Evolutionary conservation across 495 filamentous ascomycete genomes (phyloP), one percentile per base, ranked within the genome.

Genomic region (Neurospora discreta): DNA sequence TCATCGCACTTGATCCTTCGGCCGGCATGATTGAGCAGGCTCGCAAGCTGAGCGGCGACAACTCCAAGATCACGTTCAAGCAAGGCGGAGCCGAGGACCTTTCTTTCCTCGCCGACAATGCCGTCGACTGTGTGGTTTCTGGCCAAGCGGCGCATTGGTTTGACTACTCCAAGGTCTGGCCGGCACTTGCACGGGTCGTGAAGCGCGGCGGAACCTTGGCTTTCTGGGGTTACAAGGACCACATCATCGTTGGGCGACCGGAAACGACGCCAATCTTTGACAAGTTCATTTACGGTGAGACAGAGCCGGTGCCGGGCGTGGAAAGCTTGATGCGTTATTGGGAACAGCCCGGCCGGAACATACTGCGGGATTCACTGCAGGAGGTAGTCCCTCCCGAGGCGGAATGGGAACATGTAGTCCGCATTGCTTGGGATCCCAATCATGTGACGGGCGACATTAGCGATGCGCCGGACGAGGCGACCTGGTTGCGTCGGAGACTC

Each of bases 141-240:
- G 89, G 84, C 5, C 87, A 91, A 73, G 87, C 88, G 18, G 89
- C 87, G 74, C 89, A 91, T 75, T 91, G 88, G 89, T 90, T 91
- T 76, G 82, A 89, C 72, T 85, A 85, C 73, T 42, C 69, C 11
- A 78, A 78, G 26, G 81, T 85, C 10, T 90, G 87, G 84, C 81
- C 82, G 6, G 87, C 88, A 70, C 80, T 91, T 70, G 79, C 79
- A 13, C 80, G 86, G 9, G 81, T 89, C 2, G 73, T 90, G 6
- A 81, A 85, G 58, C 77, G 74, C 3, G 85, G 85, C 26, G 89
- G 88, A 23, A 88, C 87, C 6, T 68, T 91, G 16, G 87, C 87
- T 1, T 87, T 87, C 71, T 90, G 87, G 88, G 88, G 88, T 5
- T 90, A 91, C 72, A 88, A 85, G 71, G 90, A 90, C 73, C 84